These are phyloP conservation scores for Platanthera zijinensis DNA, from an alignment of 106 monocot genomes.

Conservation along the genomic window DNA sequence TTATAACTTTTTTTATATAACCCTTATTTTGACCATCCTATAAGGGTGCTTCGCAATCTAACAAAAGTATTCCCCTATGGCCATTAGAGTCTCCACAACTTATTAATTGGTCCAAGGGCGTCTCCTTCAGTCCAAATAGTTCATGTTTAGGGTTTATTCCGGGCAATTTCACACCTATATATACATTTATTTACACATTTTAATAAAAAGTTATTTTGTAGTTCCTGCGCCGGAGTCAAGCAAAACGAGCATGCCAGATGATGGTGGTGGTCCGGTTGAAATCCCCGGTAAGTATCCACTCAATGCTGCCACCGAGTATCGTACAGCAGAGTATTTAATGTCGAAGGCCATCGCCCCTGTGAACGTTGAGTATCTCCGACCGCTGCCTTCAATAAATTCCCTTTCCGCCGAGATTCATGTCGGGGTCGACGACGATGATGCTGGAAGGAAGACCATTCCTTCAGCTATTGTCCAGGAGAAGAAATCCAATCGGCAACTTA, in stretches of 20 bases:
- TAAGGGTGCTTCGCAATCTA: no score
- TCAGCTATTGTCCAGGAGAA: constrained; percentile 45
- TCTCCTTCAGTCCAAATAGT: no score
- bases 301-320: background rate
- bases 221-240: background rate
- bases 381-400: constrained; percentile 35
- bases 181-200: no score
- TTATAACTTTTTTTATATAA: no score
- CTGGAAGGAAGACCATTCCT: constrained; percentile 11
- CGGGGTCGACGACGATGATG: constrained; percentile 3
- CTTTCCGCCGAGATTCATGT: constrained; percentile 5
- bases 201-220: background rate
- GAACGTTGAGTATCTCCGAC: constrained; percentile 63
- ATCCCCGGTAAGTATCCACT: background rate
- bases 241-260: background rate
- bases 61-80: no score
- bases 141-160: no score
- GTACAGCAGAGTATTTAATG: constrained; percentile 61
- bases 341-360: constrained; percentile 82
- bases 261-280: background rate
- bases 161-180: no score
- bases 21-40: no score
- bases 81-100: no score
- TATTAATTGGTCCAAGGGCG: no score
- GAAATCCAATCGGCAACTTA: constrained; percentile 86